phyloP scores from a whole-genome alignment of 345 rosid genomes.

The Clausena lansium region DNA sequence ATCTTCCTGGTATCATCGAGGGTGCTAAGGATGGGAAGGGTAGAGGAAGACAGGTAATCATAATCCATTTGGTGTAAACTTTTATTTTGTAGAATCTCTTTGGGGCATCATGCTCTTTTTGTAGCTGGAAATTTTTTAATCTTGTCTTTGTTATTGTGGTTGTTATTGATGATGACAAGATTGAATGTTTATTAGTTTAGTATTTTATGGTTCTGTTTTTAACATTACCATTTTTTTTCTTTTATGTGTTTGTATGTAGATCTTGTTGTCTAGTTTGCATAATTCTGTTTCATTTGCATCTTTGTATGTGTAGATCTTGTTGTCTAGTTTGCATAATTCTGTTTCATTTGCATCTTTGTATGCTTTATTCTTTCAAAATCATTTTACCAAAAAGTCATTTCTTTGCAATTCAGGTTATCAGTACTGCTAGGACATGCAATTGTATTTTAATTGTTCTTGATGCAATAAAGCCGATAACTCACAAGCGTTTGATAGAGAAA shows the following conservation, averaged over 20 bases:
- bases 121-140: neutral
- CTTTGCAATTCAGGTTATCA: slow-evolving; percentile 66
- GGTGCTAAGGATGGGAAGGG: slow-evolving; percentile 99
- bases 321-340: neutral
- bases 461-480: slow-evolving; percentile 97
- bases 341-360: neutral
- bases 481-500: slow-evolving; percentile 95
- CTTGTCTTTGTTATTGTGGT: neutral
- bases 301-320: too few species aligned
- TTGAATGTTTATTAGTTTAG: neutral
- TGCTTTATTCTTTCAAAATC: neutral
- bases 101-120: neutral
- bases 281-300: neutral
- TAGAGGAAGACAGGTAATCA: slow-evolving; percentile 87
- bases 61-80: neutral
- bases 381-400: neutral
- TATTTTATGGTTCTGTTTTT: neutral
- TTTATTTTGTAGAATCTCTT: neutral
- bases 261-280: neutral
- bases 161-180: too few species aligned
- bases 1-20: slow-evolving; percentile 98
- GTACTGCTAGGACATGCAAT: slow-evolving; percentile 96
- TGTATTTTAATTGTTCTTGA: slow-evolving; percentile 95
- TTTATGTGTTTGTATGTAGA: neutral
- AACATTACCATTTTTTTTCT: neutral